phyloP scores from a whole-genome alignment of 2,329 filamentous ascomycete genomes.

The Pyrenochaeta sp. region DNA sequence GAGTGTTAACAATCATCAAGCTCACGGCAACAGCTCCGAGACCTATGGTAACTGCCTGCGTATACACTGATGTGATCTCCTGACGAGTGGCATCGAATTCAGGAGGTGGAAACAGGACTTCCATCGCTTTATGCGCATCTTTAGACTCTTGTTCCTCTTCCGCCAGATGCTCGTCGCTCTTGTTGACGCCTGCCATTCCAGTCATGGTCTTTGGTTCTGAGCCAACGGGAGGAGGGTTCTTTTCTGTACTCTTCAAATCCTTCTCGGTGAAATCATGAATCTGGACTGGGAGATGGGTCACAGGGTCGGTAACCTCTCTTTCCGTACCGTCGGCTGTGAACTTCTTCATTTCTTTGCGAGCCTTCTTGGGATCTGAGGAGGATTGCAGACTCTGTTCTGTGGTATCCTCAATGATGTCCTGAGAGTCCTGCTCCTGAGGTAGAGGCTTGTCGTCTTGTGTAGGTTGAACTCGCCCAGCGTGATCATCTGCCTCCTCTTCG shows the following conservation, averaged over 20 bases:
- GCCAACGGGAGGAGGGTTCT: conserved; percentile 55
- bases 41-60: conserved; percentile 53
- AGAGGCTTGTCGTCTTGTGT: conserved; percentile 17
- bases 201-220: conserved; percentile 53
- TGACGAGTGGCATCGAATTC: conserved; percentile 54
- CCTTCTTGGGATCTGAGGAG: conserved; percentile 52
- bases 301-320: conserved; percentile 72
- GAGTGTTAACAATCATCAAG: conserved; percentile 43
- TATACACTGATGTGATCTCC: conserved; percentile 56
- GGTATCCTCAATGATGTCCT: conserved; percentile 49
- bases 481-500: conserved; percentile 39
- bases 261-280: conserved; percentile 74
- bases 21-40: conserved; percentile 45
- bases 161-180: conserved; percentile 53
- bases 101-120: conserved; percentile 62
- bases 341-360: conserved; percentile 60
- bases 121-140: conserved; percentile 54
- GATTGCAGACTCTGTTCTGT: conserved; percentile 50
- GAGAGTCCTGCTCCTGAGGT: conserved; percentile 27
- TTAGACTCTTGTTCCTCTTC: conserved; percentile 53
- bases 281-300: conserved; percentile 72
- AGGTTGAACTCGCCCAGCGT: conserved; percentile 34
- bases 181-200: conserved; percentile 54
- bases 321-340: conserved; percentile 56
- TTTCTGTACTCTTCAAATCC: conserved; percentile 60